Evolutionary conservation across 129 eudicot genomes (phyloP).

Genomic region (Chrysanthemum lavandulifolium): DNA sequence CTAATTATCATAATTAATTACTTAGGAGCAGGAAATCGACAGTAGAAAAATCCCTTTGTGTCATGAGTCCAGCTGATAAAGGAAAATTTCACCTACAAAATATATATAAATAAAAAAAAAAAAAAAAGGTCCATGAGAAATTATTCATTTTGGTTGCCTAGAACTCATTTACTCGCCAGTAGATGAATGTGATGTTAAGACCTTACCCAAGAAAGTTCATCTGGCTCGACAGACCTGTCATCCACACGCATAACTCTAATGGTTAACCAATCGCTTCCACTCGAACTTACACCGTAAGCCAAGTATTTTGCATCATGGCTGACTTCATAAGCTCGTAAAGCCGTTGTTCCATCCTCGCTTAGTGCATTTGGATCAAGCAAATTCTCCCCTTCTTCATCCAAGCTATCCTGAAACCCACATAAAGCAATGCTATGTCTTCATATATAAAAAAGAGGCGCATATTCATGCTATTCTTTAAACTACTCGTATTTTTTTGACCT

Average conservation of each 20-base stretch:
- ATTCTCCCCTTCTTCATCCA: conserved; percentile 70
- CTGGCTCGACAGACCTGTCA: conserved; percentile 48
- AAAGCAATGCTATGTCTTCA: too few species aligned
- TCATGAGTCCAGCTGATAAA: conserved; percentile 89
- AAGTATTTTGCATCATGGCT: conserved; percentile 88
- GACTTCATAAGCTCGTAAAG: conserved; percentile 56
- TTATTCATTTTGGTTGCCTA: too few species aligned
- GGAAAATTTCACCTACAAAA: conserved; percentile 75
- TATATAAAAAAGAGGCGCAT: too few species aligned
- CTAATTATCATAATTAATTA: conserved; percentile 22
- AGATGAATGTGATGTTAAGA: neutral
- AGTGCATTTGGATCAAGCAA: conserved; percentile 85
- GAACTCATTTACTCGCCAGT: neutral
- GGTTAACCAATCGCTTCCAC: conserved; percentile 97
- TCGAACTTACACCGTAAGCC: conserved; percentile 78
- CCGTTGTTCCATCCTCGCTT: conserved; percentile 83
- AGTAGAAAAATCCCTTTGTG: conserved; percentile 84
- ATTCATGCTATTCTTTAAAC: too few species aligned
- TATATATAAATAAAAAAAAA: neutral
- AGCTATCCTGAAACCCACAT: conserved; percentile 52
- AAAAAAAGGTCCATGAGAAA: neutral
- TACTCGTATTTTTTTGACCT: too few species aligned
- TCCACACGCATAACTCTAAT: conserved; percentile 66
- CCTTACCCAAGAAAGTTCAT: conserved; percentile 75
- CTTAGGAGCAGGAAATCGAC: conserved; percentile 89